Percentiles rank a stretch among this genome's conserved stretches.
Evolutionary conservation across 2,329 filamentous ascomycete genomes (phyloP).

Genomic region (Esteya vermicola): DNA sequence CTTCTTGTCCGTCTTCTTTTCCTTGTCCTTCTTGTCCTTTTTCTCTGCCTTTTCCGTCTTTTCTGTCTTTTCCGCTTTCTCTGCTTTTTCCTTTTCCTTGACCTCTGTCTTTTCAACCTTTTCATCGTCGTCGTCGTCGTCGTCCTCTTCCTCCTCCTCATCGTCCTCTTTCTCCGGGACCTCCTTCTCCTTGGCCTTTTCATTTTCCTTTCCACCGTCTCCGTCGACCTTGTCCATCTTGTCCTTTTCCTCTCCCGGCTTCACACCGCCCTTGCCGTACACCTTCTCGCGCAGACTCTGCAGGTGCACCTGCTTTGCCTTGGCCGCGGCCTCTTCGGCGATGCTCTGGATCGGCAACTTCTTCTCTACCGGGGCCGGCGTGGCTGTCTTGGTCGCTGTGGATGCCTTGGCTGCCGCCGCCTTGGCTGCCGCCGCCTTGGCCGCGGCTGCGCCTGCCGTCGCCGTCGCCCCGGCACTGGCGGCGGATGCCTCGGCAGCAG

Average conservation of each 20-base stretch:
- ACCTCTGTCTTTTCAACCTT: not conserved
- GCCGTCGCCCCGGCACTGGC: slow-evolving; percentile 10
- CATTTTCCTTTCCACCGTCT: slow-evolving; percentile 8
- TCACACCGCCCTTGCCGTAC: slow-evolving; percentile 25
- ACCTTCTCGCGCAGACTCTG: slow-evolving; percentile 40
- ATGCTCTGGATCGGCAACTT: slow-evolving; percentile 35
- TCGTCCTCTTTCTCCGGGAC: not conserved
- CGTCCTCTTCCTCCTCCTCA: not conserved
- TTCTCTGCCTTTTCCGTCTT: not conserved
- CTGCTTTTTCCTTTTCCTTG: not conserved
- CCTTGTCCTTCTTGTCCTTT: not conserved
- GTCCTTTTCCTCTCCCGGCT: not conserved
- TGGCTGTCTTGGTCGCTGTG: slow-evolving; percentile 5
- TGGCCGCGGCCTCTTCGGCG: slow-evolving; percentile 51
- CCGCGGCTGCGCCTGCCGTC: slow-evolving; percentile 11
- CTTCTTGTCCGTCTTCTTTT: not conserved
- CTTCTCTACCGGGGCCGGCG: slow-evolving; percentile 8
- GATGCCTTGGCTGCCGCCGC: slow-evolving; percentile 5
- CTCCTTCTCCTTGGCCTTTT: slow-evolving; percentile 8
- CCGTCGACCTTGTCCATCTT: slow-evolving; percentile 5
- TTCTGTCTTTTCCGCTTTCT: not conserved
- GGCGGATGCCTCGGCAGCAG: not conserved
- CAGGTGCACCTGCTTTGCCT: slow-evolving; percentile 45
- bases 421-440: not conserved
- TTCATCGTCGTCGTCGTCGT: not conserved